Evolutionary conservation across 192 early-diverging fungal genomes (phyloP), one percentile per base, ranked within the genome.

Genomic region (Coemansia sp.): DNA sequence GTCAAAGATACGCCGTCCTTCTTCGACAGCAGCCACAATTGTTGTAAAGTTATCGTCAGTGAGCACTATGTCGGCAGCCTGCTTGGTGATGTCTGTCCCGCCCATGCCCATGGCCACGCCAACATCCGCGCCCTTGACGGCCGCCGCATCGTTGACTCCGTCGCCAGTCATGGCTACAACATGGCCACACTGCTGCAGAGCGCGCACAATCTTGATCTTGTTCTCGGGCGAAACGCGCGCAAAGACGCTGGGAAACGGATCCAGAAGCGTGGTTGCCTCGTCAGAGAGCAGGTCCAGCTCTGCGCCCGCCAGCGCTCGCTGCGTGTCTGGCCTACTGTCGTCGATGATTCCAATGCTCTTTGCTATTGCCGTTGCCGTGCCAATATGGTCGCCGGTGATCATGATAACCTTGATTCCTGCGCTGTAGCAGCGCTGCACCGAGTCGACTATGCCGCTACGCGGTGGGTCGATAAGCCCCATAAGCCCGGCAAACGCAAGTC

Each of bases 11-110:
- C 89, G 90, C 18, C 97, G 86, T 41, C 97, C 97, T 78, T 98
- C 95, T 66, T 90, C 86, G 12, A 99, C 90, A 11, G 95, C 96
- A n/a, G 85, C 85, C 6, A 98, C 93, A 70, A 99, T 99, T 10
- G 93, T 97, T 42, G 93, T 86, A 71, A 98, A 99, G 83, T 99
- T 91, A 85, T 98, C 96, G 78, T 99, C 90, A 19, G 92, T 87
- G 5, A 99, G 77, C 49, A 99, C 91, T 71, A 99, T 95, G 69
- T 99, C 97, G 5, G 97, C 96, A 12, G 96, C 97, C 72, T 99
- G 95, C 80, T 97, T 99, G 52, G 97, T 96, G 56, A 99, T 95
- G 63, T 99, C 97, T 0, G 96, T 96, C 45, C 97, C 97, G 22
- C 89, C 88, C 63, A 94, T 85, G 61, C 97, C 97, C 97, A 99